Evolutionary conservation across 371 early-diverging fungal genomes (phyloP), one percentile per base, ranked within the genome.

Genomic region (Mucor velutinosus): DNA sequence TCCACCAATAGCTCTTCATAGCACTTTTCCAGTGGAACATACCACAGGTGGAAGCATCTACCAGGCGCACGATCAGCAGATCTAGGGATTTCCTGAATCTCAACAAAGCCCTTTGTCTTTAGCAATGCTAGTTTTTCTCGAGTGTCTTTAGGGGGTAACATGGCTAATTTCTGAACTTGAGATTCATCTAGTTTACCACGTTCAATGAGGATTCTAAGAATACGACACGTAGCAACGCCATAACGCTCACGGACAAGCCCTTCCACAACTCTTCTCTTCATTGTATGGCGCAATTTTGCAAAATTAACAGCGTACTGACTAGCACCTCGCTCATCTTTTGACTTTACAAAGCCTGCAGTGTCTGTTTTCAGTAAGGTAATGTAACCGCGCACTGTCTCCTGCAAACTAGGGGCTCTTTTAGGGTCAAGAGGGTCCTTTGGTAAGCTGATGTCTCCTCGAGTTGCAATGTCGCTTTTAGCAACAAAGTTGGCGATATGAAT

Each of bases 71-170:
- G 93, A 70, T 96, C 96, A 0, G 89, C 83, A 0, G 94, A 87
- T 72, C 90, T 90, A 30, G 96, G 96, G 32, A 97, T 92, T 76
- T 96, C 97, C 78, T 93, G 94, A 60, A 94, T 83, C 62, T 91
- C 90, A n/a, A 91, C 81, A 71, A 94, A 86, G 0, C 93, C 92
- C 51, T 82, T 81, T 11, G 86, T 79, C 27, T 88, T 77, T 59
- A 97, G 72, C 30, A 85, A 76, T 47, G 87, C 90, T 37, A 94
- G 72, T 29, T 86, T 86, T 70, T 92, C 90, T 58, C 95, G 78
- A 2, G 91, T 89, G 60, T 84, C 88, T 70, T 90, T 91, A 49
- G 83, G 78, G 1, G 91, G 88, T 68, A 94, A 74, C 89, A 96
- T 90, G 58, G 94, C 91, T 19, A 92, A 65, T 69, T 92, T 92